Conservation (phyloP, 805 yeast species). For the Starmerella geochares region DNA sequence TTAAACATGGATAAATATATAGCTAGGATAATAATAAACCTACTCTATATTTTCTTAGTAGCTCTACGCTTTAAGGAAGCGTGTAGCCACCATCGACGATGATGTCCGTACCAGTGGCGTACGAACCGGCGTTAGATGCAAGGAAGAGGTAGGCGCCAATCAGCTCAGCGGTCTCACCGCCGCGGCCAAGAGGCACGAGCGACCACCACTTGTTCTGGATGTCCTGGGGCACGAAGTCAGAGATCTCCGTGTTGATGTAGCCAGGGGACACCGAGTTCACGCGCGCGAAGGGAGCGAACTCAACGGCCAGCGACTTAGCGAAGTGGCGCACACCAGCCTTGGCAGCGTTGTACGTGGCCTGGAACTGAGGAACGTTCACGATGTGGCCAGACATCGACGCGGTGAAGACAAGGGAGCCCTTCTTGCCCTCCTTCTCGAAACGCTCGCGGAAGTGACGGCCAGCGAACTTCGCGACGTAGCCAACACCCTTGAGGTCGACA, state of each 20-base stretch:
- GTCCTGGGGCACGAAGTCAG: slow-evolving; percentile 40
- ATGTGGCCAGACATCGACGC: slow-evolving; percentile 86
- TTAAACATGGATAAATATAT: no score
- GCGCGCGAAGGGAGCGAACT: slow-evolving; percentile 84
- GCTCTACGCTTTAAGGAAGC: slow-evolving; percentile 32
- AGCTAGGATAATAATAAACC: no score
- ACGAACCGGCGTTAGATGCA: slow-evolving; percentile 72
- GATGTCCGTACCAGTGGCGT: slow-evolving; percentile 69
- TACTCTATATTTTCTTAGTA: background rate
- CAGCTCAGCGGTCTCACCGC: slow-evolving; percentile 61
- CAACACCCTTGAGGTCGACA: slow-evolving; percentile 70
- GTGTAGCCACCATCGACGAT: slow-evolving; percentile 72
- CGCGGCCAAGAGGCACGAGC: slow-evolving; percentile 46
- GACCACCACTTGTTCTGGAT: slow-evolving; percentile 42
- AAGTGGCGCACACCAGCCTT: slow-evolving; percentile 77
- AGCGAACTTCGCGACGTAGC: slow-evolving; percentile 63
- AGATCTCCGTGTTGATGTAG: slow-evolving; percentile 66
- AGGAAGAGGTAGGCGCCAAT: slow-evolving; percentile 71
- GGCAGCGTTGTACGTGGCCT: slow-evolving; percentile 76
- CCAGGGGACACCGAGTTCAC: slow-evolving; percentile 79
- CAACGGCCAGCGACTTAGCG: slow-evolving; percentile 69
- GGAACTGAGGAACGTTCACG: slow-evolving; percentile 77
- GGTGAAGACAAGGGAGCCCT: slow-evolving; percentile 72
- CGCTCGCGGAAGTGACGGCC: slow-evolving; percentile 66
- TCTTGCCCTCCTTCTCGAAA: slow-evolving; percentile 33